phyloP scores from a whole-genome alignment of 2,329 filamentous ascomycete species.

The Alternaria sp. region DNA sequence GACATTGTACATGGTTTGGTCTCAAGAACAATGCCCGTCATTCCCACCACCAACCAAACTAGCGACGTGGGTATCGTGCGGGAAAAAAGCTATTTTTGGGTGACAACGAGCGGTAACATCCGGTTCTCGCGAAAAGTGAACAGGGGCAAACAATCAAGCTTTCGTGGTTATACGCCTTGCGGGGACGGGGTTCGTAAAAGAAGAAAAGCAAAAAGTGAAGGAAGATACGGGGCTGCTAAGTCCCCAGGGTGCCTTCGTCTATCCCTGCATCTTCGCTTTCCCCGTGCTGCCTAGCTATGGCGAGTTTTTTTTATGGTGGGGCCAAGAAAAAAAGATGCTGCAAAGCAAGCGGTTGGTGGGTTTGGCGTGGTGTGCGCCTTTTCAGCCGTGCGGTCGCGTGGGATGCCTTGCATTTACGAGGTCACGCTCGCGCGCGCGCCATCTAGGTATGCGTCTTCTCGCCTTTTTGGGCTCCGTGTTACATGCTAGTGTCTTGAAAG shows the following conservation, averaged over 20 bases:
- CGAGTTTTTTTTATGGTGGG: background rate
- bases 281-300: background rate
- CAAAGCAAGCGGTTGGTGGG: background rate
- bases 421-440: slow-evolving; percentile 1
- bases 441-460: background rate
- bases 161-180: background rate
- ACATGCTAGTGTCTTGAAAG: background rate
- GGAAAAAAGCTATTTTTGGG: slow-evolving; percentile 5
- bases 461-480: background rate
- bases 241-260: background rate
- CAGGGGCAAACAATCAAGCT: background rate
- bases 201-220: background rate
- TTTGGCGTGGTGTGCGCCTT: background rate
- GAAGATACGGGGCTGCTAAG: background rate
- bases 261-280: slow-evolving; percentile 3
- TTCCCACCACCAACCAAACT: background rate
- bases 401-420: slow-evolving; percentile 7
- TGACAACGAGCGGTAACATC: background rate
- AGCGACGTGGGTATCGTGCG: background rate
- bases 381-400: slow-evolving; percentile 1
- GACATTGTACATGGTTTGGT: background rate
- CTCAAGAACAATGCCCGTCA: background rate
- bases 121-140: background rate
- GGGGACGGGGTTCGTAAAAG: background rate
- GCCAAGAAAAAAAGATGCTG: background rate